These are phyloP conservation scores for Glycine tomentella DNA, from an alignment of 306 rosid species.

Conservation along the genomic window DNA sequence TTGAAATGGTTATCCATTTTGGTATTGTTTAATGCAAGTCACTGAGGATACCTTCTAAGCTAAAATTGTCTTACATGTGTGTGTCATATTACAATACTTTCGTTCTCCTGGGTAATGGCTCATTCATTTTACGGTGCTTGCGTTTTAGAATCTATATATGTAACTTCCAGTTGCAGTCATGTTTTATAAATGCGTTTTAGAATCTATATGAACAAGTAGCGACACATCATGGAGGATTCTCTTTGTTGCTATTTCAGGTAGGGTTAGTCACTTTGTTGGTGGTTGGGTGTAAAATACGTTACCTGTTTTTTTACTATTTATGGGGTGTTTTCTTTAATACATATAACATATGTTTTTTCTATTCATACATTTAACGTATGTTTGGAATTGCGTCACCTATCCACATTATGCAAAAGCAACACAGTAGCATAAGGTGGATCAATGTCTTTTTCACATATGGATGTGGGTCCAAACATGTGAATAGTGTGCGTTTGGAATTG, in stretches of 20 bases:
- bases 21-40: not conserved
- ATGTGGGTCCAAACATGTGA: not conserved
- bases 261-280: slow-evolving; percentile 1
- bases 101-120: not conserved
- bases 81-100: not conserved
- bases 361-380: not conserved
- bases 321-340: not conserved
- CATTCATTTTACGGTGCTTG: not conserved
- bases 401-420: not conserved
- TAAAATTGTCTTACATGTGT: not conserved
- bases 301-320: not conserved
- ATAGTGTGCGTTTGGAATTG: not conserved
- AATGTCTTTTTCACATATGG: not conserved
- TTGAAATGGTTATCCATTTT: not conserved
- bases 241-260: not conserved
- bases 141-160: not conserved
- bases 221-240: not conserved
- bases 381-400: not conserved
- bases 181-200: too few relatives aligned
- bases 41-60: not conserved
- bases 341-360: not conserved
- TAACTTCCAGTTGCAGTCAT: too few relatives aligned
- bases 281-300: not conserved
- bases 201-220: too few relatives aligned
- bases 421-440: not conserved